Percentiles rank a stretch among this genome's conserved stretches.
phyloP scores from a whole-genome alignment of 768 basidiomycete species.

The Antrodiella citrinella region DNA sequence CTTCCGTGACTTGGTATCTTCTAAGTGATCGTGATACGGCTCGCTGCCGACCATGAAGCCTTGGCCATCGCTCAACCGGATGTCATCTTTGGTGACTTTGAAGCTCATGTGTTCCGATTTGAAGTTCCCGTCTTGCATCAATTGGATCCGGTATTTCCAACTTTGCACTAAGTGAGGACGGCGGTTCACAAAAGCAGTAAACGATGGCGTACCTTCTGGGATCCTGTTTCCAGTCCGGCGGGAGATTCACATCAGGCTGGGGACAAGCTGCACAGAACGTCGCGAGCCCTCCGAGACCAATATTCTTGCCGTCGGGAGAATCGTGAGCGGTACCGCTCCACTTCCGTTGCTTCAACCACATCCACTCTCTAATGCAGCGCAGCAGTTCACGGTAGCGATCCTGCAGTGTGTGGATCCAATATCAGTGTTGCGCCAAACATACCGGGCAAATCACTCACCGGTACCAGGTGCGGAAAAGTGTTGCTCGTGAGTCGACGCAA shows the following conservation, averaged over 20 bases:
- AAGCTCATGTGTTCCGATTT: conserved; percentile 5
- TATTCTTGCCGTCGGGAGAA: not conserved
- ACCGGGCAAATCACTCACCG: no score
- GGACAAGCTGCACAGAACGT: conserved; percentile 3
- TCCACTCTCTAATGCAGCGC: not conserved
- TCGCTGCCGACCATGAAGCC: conserved; percentile 18
- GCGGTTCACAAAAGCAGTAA: no score
- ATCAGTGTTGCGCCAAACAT: no score
- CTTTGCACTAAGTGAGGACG: no score
- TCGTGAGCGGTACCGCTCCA: not conserved
- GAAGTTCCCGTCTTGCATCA: not conserved
- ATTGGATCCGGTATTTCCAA: not conserved
- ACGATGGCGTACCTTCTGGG: not conserved
- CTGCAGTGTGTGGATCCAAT: no score
- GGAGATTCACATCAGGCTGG: conserved; percentile 5
- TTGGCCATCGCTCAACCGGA: conserved; percentile 20
- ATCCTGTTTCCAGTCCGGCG: not conserved
- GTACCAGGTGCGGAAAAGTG: not conserved
- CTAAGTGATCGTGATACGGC: conserved; percentile 17
- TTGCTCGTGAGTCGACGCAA: not conserved
- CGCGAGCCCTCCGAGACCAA: not conserved
- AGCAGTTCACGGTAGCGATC: not conserved
- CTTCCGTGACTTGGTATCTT: not conserved
- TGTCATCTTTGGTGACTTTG: conserved; percentile 19
- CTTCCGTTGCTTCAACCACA: not conserved